Evolutionary conservation across 1,284 basidiomycete genomes (phyloP).

Genomic region (Cryptococcus sp.): DNA sequence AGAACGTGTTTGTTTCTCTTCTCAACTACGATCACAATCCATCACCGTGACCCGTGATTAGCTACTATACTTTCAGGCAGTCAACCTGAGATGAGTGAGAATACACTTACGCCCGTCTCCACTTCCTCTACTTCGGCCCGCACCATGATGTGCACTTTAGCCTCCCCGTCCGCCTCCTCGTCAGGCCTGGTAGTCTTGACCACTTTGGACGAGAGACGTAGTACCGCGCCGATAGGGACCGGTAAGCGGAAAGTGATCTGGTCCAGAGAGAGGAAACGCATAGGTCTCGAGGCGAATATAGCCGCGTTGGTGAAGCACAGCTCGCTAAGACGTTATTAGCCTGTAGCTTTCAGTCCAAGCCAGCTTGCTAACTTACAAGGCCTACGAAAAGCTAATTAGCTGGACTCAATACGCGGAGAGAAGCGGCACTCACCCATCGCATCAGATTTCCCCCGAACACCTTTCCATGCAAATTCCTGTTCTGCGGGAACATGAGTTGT

Average conservation of each 20-base stretch:
- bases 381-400: conserved; percentile 12
- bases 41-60: not conserved
- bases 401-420: not conserved
- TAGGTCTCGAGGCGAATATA: conserved; percentile 67
- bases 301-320: conserved; percentile 73
- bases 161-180: conserved; percentile 37
- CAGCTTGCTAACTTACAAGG: conserved; percentile 23
- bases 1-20: conserved; percentile 56
- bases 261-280: conserved; percentile 75
- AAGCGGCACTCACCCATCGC: conserved; percentile 59
- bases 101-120: conserved; percentile 62
- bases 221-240: conserved; percentile 77
- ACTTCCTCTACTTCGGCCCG: conserved; percentile 75
- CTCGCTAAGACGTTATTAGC: conserved; percentile 50
- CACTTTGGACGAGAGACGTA: conserved; percentile 69
- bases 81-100: not conserved
- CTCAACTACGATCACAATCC: conserved; percentile 26
- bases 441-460: conserved; percentile 71
- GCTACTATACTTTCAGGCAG: not conserved
- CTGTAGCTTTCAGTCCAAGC: too few relatives aligned
- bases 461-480: conserved; percentile 79
- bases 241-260: conserved; percentile 76
- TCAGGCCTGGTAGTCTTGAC: conserved; percentile 47
- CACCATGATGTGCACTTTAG: conserved; percentile 67
- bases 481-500: conserved; percentile 77